Percentiles rank a stretch among this genome's conserved stretches.
These are phyloP conservation scores for Debaryomycetaceae sp. DNA, from an alignment of 1,139 yeast species.

Conservation along the genomic window DNA sequence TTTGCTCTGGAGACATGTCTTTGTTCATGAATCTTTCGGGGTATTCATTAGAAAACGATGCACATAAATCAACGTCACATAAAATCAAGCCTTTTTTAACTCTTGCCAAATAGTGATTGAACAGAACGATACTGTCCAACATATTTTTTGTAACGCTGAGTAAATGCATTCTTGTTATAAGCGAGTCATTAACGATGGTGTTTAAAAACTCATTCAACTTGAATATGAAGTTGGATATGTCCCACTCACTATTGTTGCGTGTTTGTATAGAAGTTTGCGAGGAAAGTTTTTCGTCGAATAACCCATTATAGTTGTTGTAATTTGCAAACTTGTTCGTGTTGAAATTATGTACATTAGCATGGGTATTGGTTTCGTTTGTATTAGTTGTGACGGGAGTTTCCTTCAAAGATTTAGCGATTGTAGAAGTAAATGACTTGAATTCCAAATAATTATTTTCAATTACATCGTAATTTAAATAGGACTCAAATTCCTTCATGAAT, in stretches of 20 bases:
- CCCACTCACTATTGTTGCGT: constrained; percentile 16
- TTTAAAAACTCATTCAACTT: constrained; percentile 59
- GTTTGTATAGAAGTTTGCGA: background rate
- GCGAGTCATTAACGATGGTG: constrained; percentile 62
- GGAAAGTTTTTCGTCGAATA: constrained; percentile 20
- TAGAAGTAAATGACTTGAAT: constrained; percentile 27
- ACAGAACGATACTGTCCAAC: constrained; percentile 49
- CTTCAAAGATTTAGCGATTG: constrained; percentile 14
- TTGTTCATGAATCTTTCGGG: constrained; percentile 39
- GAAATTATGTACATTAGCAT: constrained; percentile 9
- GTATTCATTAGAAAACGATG: constrained; percentile 33
- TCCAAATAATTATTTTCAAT: constrained; percentile 54
- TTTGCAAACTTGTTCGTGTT: constrained; percentile 9
- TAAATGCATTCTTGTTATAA: constrained; percentile 60
- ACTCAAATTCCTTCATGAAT: constrained; percentile 54
- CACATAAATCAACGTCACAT: constrained; percentile 46
- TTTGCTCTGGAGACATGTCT: constrained; percentile 36
- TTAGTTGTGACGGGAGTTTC: constrained; percentile 12
- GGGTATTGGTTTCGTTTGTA: constrained; percentile 5
- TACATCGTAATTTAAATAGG: constrained; percentile 58
- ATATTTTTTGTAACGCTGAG: constrained; percentile 46
- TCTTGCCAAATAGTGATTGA: constrained; percentile 52
- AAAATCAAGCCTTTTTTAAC: constrained; percentile 55
- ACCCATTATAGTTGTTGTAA: constrained; percentile 22
- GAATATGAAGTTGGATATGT: constrained; percentile 50